Conservation (phyloP, 495 filamentous ascomycete species). For the Penicillium manginii region DNA sequence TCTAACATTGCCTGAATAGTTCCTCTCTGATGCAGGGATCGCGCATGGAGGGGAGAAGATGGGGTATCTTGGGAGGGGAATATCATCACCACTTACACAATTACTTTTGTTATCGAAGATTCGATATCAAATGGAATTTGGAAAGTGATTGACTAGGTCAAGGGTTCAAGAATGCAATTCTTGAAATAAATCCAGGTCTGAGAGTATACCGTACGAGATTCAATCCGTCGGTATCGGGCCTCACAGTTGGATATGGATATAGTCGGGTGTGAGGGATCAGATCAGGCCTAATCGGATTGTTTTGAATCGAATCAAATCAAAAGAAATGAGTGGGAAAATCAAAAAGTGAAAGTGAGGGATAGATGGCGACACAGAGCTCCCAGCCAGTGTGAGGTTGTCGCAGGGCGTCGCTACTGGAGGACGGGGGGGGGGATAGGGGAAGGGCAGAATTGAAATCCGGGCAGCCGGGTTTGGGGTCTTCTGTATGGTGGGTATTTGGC, state of each 20-base stretch:
- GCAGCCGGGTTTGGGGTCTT: slow-evolving; percentile 8
- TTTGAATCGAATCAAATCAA: slow-evolving; percentile 3
- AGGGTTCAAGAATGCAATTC: not conserved
- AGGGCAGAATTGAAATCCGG: slow-evolving; percentile 26
- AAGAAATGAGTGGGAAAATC: slow-evolving; percentile 10
- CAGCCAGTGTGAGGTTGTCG: slow-evolving; percentile 34
- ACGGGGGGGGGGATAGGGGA: slow-evolving; percentile 17
- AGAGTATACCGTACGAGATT: slow-evolving; percentile 10
- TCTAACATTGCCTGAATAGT: not conserved
- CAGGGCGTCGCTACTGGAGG: slow-evolving; percentile 26
- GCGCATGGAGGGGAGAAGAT: not conserved
- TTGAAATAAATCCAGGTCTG: not conserved
- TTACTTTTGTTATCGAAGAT: not conserved
- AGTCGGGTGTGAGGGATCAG: not conserved
- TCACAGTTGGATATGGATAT: too few species aligned
- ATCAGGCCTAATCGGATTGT: not conserved
- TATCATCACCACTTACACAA: not conserved
- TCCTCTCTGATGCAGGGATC: too few species aligned
- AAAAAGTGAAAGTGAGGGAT: slow-evolving; percentile 16
- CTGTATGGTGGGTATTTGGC: not conserved
- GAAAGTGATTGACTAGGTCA: not conserved
- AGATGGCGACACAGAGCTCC: slow-evolving; percentile 24
- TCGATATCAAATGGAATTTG: not conserved
- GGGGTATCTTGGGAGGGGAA: not conserved
- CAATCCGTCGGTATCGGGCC: slow-evolving; percentile 9